Base-by-base conservation (phyloP, 352 stramenopile species). In the Phytophthora colocasiae region DNA sequence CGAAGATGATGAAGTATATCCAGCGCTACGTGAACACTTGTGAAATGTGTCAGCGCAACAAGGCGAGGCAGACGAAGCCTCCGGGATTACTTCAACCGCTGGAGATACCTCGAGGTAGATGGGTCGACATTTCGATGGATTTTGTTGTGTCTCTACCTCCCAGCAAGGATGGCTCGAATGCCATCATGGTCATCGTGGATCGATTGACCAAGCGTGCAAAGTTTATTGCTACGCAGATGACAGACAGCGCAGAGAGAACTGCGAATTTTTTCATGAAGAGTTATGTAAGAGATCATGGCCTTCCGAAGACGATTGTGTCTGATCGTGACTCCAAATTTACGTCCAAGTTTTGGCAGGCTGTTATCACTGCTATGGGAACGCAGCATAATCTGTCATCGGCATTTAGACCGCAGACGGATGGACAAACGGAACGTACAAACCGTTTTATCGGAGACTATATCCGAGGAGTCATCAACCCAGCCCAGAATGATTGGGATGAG, bases 21-120 rank as follows among this genome's bases (percentile, higher is more conserved):
- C 41, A 72, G 43, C 56, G 55, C 31, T 72, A 63, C 50, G 50
- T 57, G 14, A 62, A 52, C 34, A 68, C 34, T 5, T 62, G n/a
- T 46, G 43, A 62, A 31, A 51, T 57, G 50, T 62, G 44, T 41
- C 50, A 58, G 29, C 43, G 59, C 32, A 58, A 68, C 24, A 62
- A 61, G 26, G 44, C 41, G 19, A 19, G 19, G 19, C 19, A 19
- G 19, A 19, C 19, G 19, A 19, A 19, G 19, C 19, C 19, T 19
- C 14, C 14, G 2, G 38, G 38, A 19, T 19, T 43, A 19, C 38
- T 43, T 43, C 38, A 43, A 43, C 38, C 38, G 12, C n/a, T 43
- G 38, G 14, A 43, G 12, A 19, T 43, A 19, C 38, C 38, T 22
- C 4, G 38, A 43, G 38, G 38, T 43, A 43, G 38, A 43, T 43